These are phyloP conservation scores for Pichia paraexigua DNA, from an alignment of 805 yeast species.

Conservation along the genomic window DNA sequence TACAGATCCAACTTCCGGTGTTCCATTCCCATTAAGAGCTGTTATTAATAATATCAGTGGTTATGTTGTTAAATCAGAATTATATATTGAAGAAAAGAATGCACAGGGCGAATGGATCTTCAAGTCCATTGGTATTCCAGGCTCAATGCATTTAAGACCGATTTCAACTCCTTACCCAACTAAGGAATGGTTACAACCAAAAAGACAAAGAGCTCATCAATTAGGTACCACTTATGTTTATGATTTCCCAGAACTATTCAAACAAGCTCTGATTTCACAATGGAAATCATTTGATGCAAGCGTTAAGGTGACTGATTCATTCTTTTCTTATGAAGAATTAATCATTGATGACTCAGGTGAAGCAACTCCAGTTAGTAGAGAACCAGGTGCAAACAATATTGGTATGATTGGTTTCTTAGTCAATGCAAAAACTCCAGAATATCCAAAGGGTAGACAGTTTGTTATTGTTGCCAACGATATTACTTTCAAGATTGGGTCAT, in stretches of 20 bases:
- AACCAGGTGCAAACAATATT: conserved; percentile 89
- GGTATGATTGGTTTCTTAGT: conserved; percentile 98
- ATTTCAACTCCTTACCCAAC: conserved; percentile 96
- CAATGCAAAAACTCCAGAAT: conserved; percentile 90
- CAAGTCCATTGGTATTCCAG: conserved; percentile 91
- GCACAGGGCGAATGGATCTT: conserved; percentile 94
- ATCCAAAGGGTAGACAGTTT: conserved; percentile 92
- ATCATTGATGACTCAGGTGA: conserved; percentile 75
- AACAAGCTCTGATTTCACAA: conserved; percentile 77
- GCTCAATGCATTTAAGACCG: conserved; percentile 95
- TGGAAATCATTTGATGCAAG: conserved; percentile 66
- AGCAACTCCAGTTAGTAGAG: conserved; percentile 84
- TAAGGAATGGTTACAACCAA: conserved; percentile 96
- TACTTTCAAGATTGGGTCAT: conserved; percentile 96
- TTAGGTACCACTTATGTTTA: conserved; percentile 98
- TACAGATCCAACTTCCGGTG: conserved; percentile 78
- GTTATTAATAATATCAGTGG: conserved; percentile 95
- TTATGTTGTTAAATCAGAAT: conserved; percentile 90
- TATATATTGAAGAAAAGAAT: conserved; percentile 91
- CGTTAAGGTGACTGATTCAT: conserved; percentile 62
- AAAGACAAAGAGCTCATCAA: conserved; percentile 95
- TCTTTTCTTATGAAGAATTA: conserved; percentile 73
- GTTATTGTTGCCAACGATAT: conserved; percentile 94
- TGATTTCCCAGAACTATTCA: conserved; percentile 98
- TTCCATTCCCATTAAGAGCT: conserved; percentile 93